Base-by-base conservation (phyloP, 2,329 filamentous ascomycete species). In the Phialocephala sp. region DNA sequence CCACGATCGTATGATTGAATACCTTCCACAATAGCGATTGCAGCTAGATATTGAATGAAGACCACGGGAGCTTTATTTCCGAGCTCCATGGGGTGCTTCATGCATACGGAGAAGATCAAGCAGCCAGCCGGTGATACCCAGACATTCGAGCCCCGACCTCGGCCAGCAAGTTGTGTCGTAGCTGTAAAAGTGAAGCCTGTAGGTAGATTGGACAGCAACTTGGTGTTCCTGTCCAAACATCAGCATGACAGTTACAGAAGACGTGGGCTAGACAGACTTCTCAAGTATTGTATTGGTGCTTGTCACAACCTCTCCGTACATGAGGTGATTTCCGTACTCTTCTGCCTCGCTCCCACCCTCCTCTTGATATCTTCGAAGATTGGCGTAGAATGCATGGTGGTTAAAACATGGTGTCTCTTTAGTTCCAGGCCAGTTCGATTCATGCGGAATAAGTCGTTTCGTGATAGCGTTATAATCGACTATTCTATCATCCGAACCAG, bases 261-360 rank as follows among this genome's bases (percentile, higher is more conserved):
- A 58, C 66, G n/a, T 15, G 8, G 22, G 24, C 4, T 1, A 2
- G 22, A 72, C 80, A 69, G 77, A 91, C 90, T 95, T 97, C 74
- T 98, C 95, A 8, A 97, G 84, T 5, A 98, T 82, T 0, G 94
- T 97, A 79, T 94, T 97, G 35, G 95, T 99, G 76, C 93, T 97
- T 2, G 94, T 97, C 18, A 97, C 84, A 8, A 97, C 93, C 77
- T 97, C 93, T 61, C 91, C 94, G 74, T 98, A 98, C 69, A 98
- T 82, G 3, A 99, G 78, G 59, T 86, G 81, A 59, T 89, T 86
- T 4, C 95, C 95, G 82, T 96, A 98, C 27, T 86, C 80, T 3
- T 85, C 81, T 0, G 87, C 84, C 55, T 87, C 84, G 37, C 79
- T 78, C 1, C 85, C 82, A 57, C 85, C 83, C 5, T 76, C 76